These are phyloP conservation scores for Eucalyptus sideroxylon DNA, from an alignment of 345 rosid genomes.

Conservation along the genomic window DNA sequence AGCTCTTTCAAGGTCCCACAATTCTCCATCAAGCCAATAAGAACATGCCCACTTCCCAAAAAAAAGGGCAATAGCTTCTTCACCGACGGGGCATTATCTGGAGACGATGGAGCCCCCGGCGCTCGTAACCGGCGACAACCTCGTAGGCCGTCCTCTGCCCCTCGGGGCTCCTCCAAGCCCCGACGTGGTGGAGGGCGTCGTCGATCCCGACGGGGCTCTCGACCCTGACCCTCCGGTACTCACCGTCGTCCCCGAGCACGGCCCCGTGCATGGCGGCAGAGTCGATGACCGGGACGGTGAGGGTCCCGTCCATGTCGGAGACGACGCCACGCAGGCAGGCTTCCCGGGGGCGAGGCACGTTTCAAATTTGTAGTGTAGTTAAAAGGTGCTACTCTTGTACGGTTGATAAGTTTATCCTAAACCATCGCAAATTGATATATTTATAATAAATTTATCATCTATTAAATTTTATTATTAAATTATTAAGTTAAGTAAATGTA, in stretches of 20 bases:
- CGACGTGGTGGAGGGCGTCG: slow-evolving; percentile 67
- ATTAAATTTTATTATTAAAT: no score
- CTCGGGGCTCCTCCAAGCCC: slow-evolving; percentile 39
- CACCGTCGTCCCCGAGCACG: slow-evolving; percentile 59
- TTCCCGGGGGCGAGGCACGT: no score
- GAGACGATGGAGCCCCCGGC: slow-evolving; percentile 60
- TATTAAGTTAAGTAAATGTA: fast-evolving
- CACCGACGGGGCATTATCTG: slow-evolving; percentile 81
- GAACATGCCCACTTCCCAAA: no score
- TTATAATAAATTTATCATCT: fast-evolving
- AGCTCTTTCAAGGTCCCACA: no score
- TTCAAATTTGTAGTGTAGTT: neutral
- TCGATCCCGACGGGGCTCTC: slow-evolving; percentile 50
- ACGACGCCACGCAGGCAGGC: slow-evolving; percentile 45
- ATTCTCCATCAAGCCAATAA: no score
- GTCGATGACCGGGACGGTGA: slow-evolving; percentile 83
- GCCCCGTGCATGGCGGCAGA: slow-evolving; percentile 72
- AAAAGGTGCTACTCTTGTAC: no score
- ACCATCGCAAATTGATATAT: fast-evolving
- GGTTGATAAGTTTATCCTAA: no score
- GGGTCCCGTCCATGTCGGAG: slow-evolving; percentile 81
- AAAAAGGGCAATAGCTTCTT: neutral
- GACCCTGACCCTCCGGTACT: slow-evolving; percentile 43
- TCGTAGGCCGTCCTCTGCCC: slow-evolving; percentile 47
- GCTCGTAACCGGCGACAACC: slow-evolving; percentile 57